Base-by-base conservation (phyloP, 306 rosid genomes). In the Cicer cuneatum region DNA sequence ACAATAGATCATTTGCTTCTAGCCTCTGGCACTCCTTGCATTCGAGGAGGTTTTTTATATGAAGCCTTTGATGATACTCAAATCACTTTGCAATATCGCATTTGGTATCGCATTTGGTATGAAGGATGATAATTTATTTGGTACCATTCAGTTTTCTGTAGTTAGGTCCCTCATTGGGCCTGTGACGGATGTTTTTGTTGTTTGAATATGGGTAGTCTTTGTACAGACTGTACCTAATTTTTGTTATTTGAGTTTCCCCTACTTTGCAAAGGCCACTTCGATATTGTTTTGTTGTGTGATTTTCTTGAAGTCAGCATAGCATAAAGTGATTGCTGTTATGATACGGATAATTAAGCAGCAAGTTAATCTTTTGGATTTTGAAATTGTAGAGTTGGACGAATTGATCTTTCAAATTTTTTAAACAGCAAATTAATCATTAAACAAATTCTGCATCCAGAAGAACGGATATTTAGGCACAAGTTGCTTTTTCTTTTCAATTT, bases 11-110 rank as follows among this genome's bases (percentile, higher is more conserved):
- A 61, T 51, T 75, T 81, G 54, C 68, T 57, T 75, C 62, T 81
- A 39, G 65, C 51, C 67, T 41, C 57, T 18, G 10, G 71, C 78
- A 18, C 40, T 35, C 69, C 61, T 66, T 66, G 75, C 78, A 59
- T 33, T 45, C n/a, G 24, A 18, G 73, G 79, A 66, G 59, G 66
- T 46, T 82, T 72, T 72, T 51, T n/a, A 53, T 66, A 48, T 48
- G 82, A 77, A 72, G 76, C 78, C 51, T 76, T 37, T 57, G 75
- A 73, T 66, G 85, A 66, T 71, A 56, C 64, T 72, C 67, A 59
- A 58, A 77, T 58, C 58, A 59, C 19, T 43, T 53, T 46, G 81
- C 78, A 21, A 71, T 71, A 65, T 66, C 1, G 42, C 75, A 57
- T 59, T 46, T 10, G 38, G 43, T 71, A 65, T 66, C 1, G 42